Evolutionary conservation across 805 yeast species (phyloP).

Genomic region (Jamesozyma rosinii): DNA sequence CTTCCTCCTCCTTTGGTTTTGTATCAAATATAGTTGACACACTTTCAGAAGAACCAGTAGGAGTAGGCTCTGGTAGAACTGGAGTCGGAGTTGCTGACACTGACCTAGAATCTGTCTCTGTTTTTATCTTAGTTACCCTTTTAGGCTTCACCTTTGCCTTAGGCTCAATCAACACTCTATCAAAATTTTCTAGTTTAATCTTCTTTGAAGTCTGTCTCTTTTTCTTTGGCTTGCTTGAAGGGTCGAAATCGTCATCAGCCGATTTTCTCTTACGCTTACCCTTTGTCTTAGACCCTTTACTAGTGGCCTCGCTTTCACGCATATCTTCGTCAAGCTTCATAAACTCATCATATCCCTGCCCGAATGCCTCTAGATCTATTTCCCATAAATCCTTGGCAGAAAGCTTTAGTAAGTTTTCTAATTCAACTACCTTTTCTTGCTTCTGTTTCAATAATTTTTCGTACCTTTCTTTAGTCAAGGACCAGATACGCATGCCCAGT

Average conservation of each 20-base stretch:
- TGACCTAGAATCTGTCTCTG: slow-evolving; percentile 11
- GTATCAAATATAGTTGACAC: slow-evolving; percentile 18
- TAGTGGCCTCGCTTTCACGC: slow-evolving; percentile 42
- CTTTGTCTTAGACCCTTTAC: slow-evolving; percentile 37
- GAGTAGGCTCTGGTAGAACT: slow-evolving; percentile 1
- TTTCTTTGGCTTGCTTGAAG: slow-evolving; percentile 18
- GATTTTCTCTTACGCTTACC: slow-evolving; percentile 23
- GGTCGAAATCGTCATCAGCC: slow-evolving; percentile 29
- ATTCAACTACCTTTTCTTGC: slow-evolving; percentile 61
- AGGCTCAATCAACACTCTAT: slow-evolving; percentile 23
- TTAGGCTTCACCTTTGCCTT: slow-evolving; percentile 19
- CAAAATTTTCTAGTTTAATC: slow-evolving; percentile 22
- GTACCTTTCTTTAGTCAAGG: slow-evolving; percentile 82
- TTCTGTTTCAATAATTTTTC: slow-evolving; percentile 67
- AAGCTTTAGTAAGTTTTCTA: slow-evolving; percentile 53
- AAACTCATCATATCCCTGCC: slow-evolving; percentile 56
- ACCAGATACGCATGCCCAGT: slow-evolving; percentile 88
- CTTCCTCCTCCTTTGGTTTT: slow-evolving; percentile 8
- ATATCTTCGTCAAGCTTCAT: slow-evolving; percentile 54
- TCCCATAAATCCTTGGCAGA: slow-evolving; percentile 86
- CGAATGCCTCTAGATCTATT: slow-evolving; percentile 68
- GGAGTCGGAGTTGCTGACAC: slow-evolving; percentile 4
- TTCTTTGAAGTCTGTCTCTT: slow-evolving; percentile 13
- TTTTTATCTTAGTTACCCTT: slow-evolving; percentile 19
- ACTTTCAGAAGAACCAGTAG: neutral